Percentiles rank a stretch among this genome's conserved stretches.
Conservation (phyloP, 495 filamentous ascomycete genomes). For the Penicillium fimorum region DNA sequence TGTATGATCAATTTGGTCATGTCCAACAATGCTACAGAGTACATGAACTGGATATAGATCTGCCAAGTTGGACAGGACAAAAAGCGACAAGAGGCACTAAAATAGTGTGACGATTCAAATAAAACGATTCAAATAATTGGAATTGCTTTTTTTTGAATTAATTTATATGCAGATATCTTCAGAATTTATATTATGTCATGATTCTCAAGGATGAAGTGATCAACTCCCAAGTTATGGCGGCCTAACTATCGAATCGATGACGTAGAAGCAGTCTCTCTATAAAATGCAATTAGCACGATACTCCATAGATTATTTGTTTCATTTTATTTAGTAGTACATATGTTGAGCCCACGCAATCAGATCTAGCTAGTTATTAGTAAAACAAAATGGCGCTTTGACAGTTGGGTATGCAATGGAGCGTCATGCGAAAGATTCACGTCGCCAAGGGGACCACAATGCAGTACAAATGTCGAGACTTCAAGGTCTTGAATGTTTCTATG, state of each 20-base stretch:
- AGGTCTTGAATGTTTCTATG: neutral
- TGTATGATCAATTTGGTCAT: neutral
- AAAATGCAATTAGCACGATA: neutral
- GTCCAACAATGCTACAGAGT: too few relatives aligned
- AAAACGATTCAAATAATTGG: neutral
- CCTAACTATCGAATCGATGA: neutral
- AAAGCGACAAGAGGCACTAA: neutral
- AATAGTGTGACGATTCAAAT: neutral
- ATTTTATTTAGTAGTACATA: neutral
- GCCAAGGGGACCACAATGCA: conserved; percentile 27
- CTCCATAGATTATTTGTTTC: neutral
- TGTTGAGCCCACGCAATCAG: neutral
- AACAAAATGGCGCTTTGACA: neutral
- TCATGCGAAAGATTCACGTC: conserved; percentile 18
- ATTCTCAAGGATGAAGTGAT: neutral
- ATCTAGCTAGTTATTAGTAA: neutral
- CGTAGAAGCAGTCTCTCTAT: neutral
- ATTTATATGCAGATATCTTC: neutral
- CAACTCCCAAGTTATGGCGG: neutral
- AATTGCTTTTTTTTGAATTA: neutral
- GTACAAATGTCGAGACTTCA: neutral
- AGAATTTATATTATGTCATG: neutral
- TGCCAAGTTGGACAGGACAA: neutral
- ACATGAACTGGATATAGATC: neutral
- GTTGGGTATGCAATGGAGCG: conserved; percentile 33